Conservation (phyloP, 805 yeast genomes). For the Schwanniomyces yamadae region DNA sequence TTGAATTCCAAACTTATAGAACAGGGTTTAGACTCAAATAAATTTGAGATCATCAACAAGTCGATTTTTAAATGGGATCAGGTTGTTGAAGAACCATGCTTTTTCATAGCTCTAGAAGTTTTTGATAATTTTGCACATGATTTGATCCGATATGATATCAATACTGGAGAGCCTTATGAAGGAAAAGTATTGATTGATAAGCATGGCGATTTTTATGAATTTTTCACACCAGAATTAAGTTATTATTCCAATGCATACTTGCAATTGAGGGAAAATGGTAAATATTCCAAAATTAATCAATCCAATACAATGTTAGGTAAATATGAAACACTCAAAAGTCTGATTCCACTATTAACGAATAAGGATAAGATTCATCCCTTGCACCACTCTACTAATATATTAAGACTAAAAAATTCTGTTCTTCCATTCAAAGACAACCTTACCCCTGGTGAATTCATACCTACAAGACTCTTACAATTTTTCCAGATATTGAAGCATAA, state of each 20-base stretch:
- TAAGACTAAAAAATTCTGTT: conserved; percentile 47
- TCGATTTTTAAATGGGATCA: conserved; percentile 76
- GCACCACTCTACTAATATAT: conserved; percentile 44
- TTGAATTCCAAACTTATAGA: conserved; percentile 29
- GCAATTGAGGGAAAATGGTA: conserved; percentile 51
- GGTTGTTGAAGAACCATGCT: conserved; percentile 62
- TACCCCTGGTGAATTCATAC: conserved; percentile 74
- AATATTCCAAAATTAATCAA: conserved; percentile 32
- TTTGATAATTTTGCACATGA: conserved; percentile 86
- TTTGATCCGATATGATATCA: conserved; percentile 69
- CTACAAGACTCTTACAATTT: conserved; percentile 69
- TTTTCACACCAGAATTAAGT: conserved; percentile 62
- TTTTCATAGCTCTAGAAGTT: conserved; percentile 76
- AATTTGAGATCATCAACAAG: conserved; percentile 65
- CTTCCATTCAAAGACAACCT: conserved; percentile 68
- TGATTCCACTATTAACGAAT: conserved; percentile 27
- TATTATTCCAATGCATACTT: conserved; percentile 55
- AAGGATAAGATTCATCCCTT: conserved; percentile 56
- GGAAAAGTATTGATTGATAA: conserved; percentile 75
- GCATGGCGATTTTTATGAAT: conserved; percentile 73
- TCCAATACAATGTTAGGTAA: conserved; percentile 21
- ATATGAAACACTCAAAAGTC: conserved; percentile 24
- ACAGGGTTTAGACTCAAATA: conserved; percentile 50
- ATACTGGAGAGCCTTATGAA: conserved; percentile 66
- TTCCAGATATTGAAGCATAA: conserved; percentile 58